A percentile compares a stretch with the other conserved stretches of the same genome.
Conservation (phyloP, 148 eudicot genomes). For the Vaccinium vitisidaea region DNA sequence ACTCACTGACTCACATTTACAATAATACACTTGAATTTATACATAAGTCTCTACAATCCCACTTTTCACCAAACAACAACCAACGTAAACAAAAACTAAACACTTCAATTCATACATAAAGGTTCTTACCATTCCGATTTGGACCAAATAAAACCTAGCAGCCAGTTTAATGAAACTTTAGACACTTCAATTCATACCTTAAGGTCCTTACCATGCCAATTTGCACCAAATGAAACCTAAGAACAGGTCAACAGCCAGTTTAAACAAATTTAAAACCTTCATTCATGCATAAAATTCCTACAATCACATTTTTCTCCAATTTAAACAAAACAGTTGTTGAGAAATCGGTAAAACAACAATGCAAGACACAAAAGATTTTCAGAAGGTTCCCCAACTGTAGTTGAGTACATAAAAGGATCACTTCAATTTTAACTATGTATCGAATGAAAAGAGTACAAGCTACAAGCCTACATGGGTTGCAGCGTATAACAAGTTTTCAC, state of each 20-base stretch:
- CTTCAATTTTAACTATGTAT: no score
- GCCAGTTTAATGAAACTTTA: neutral
- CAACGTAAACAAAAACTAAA: neutral
- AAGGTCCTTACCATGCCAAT: neutral
- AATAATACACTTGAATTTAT: neutral
- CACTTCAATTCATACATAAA: neutral
- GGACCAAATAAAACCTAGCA: neutral
- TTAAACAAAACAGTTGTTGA: neutral
- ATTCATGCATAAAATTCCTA: neutral
- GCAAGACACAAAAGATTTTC: no score
- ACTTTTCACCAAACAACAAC: neutral
- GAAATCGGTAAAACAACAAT: no score
- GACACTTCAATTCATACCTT: neutral
- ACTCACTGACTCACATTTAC: neutral
- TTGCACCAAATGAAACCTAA: neutral
- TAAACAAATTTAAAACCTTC: neutral
- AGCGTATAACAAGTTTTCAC: no score
- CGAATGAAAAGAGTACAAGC: no score
- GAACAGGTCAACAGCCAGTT: neutral
- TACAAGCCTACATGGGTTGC: no score
- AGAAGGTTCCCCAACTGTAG: no score
- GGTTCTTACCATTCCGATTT: neutral
- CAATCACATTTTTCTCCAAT: neutral
- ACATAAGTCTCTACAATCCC: neutral
- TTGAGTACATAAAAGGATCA: no score